These are phyloP conservation scores for Prunus yedoensis DNA, from an alignment of 331 rosid genomes.

Conservation along the genomic window DNA sequence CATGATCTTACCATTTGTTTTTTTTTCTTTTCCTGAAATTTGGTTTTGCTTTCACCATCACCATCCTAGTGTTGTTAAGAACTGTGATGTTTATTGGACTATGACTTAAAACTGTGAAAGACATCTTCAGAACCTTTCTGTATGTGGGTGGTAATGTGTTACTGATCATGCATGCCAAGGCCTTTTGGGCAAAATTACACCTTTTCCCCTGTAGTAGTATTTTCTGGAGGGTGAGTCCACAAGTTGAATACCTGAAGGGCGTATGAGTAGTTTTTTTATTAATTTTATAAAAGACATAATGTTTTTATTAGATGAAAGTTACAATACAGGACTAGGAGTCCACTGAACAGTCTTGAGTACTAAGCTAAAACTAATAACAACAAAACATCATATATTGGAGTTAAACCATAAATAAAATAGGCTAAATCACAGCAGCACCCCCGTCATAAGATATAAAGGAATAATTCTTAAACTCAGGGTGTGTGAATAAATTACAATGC, in stretches of 20 bases:
- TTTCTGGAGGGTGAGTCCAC: no score
- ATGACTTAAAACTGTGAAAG: not conserved
- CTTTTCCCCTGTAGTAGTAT: no score
- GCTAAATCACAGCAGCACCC: no score
- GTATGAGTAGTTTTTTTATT: no score
- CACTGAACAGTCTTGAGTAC: not conserved
- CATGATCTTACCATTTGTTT: not conserved
- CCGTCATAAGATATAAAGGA: no score
- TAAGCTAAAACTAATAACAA: not conserved
- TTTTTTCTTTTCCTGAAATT: not conserved
- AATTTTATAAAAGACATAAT: not conserved
- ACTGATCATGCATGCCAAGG: no score
- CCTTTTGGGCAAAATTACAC: no score
- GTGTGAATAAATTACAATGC: not conserved
- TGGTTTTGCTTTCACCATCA: not conserved
- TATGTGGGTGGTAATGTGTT: no score
- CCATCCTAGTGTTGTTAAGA: not conserved
- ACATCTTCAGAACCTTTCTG: not conserved
- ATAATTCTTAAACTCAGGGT: no score
- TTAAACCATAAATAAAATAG: no score
- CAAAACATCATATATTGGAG: not conserved
- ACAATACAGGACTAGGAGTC: not conserved
- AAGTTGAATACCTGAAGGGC: no score
- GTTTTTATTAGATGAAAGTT: not conserved
- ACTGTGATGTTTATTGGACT: not conserved